These are phyloP conservation scores for Pythium plurisporium DNA, from an alignment of 352 stramenopile genomes.

Conservation along the genomic window DNA sequence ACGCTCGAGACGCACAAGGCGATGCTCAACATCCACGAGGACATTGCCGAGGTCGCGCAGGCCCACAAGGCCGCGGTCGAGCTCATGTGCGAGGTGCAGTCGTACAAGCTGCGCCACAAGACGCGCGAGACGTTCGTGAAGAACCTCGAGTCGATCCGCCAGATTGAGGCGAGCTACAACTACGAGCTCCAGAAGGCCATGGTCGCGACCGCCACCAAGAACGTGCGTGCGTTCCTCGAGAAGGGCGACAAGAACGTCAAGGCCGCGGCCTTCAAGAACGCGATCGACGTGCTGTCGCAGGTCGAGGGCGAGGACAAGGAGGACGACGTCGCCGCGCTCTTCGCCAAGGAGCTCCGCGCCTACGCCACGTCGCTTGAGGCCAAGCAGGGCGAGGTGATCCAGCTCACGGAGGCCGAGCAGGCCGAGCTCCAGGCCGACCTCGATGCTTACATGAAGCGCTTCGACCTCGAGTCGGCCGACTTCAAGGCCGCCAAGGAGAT, in stretches of 20 bases:
- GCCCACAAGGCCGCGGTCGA: slow-evolving; percentile 79
- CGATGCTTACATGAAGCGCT: slow-evolving; percentile 85
- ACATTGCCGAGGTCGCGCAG: slow-evolving; percentile 70
- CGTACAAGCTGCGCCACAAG: slow-evolving; percentile 85
- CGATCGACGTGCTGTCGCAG: slow-evolving; percentile 77
- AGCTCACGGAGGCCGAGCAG: slow-evolving; percentile 72
- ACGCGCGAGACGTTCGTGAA: slow-evolving; percentile 83
- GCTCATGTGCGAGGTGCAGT: slow-evolving; percentile 83
- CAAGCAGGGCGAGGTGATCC: slow-evolving; percentile 75
- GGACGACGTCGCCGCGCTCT: slow-evolving; percentile 77
- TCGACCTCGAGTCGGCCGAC: slow-evolving; percentile 69
- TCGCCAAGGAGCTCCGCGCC: slow-evolving; percentile 77
- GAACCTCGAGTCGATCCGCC: slow-evolving; percentile 83
- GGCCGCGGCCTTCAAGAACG: slow-evolving; percentile 81
- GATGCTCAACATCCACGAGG: slow-evolving; percentile 82
- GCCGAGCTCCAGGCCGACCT: slow-evolving; percentile 79
- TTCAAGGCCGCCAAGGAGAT: slow-evolving; percentile 82
- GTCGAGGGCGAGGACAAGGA: slow-evolving; percentile 74
- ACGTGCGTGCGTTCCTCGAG: slow-evolving; percentile 66
- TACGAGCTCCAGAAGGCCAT: slow-evolving; percentile 82
- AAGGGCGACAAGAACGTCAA: slow-evolving; percentile 85
- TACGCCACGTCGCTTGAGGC: slow-evolving; percentile 70
- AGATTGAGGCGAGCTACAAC: slow-evolving; percentile 81
- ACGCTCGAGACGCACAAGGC: slow-evolving; percentile 78
- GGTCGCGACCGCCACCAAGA: slow-evolving; percentile 64